Base-by-base conservation (phyloP, 2,329 filamentous ascomycete species). In the Tolypocladium endophyticum region DNA sequence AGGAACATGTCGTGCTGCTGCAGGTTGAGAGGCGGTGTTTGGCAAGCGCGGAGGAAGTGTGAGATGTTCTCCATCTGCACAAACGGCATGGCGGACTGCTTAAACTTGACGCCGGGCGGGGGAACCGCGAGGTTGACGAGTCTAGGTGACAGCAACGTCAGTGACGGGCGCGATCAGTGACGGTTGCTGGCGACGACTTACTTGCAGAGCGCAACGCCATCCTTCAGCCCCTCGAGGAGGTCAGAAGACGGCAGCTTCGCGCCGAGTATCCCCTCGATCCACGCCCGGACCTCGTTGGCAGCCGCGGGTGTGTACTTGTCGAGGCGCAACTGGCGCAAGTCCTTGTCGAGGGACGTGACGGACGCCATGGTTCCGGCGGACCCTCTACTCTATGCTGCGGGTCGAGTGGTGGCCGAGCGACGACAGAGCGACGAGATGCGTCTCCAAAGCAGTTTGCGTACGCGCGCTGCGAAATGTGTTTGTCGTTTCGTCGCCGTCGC, bases 51-150 rank as follows among this genome's bases (percentile, higher is more conserved):
- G 58, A 99, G 85, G 76, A 97, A 99, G 71, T 96, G 90, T 5
- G 92, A 95, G 70, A 99, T 97, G 72, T 99, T 99, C 74, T 99
- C 94, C 92, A 97, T 97, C 75, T 99, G 94, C 47, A 97, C 93
- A 72, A 99, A 99, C 0, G 94, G 94, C 93, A 97, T 97, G 47
- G 86, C 77, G 1, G 92, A 96, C 70, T 88, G 81, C 76, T 97
- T 97, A 82, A 89, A 97, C 73, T 88, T 91, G 75, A 96, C 84
- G 38, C 88, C 88, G 0, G 90, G 89, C 20, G 87, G 84, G 33
- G 90, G 89, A 43, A 88, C 74, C 38, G 84, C 89, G 60, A 93
- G 81, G 70, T 96, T 97, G 68, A 90, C 84, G 58, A 97, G 86
- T 70, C 91, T 94, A n/a, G 25, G 8, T 64, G 20, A 2, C 56